Evolutionary conservation across 495 filamentous ascomycete genomes (phyloP), one percentile per base, ranked within the genome.

Genomic region (Hyaloscypha finlandica): DNA sequence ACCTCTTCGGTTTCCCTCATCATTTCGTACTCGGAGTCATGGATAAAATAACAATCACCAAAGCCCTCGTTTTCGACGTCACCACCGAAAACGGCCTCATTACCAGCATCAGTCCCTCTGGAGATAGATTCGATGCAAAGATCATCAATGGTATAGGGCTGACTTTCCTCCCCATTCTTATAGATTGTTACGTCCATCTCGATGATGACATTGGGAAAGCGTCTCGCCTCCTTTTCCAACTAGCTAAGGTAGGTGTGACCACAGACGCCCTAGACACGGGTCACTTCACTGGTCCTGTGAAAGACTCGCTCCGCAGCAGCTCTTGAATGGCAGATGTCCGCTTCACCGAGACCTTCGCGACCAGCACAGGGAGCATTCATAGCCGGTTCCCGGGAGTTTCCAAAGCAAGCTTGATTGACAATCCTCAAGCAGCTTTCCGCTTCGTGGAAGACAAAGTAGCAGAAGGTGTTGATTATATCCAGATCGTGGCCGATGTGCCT

Each of bases 381-480:
- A 61, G 64, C 29, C 39, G 39, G 1, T 35, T 66, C 39, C 16
- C 6, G 2, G 1, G 3, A 5, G 11, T 53, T 3, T 12, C 22
- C 3, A 8, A 30, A 52, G 57, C 16, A 29, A 39, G 8, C 35
- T 32, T 79, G 2, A 59, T 79, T 14, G 63, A 72, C 16, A 66
- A 74, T 12, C 61, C 66, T n/a, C 67, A 73, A 39, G 71, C 75
- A 31, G 70, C 75, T 8, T 67, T 70, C 2, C 68, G 75, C 22
- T 72, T 77, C 56, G 74, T 80, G 9, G 59, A 72, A 35, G 71
- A 75, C 66, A 57, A 75, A 63, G 70, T 81, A 33, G 61, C 71
- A 32, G 71, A 75, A 39, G 75, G 76, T 12, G 77, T 75, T 12
- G 76, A 81, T 65, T 81, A 77, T 63, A 77, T 78, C 69, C 80